These are phyloP conservation scores for Sarocladium oryzae DNA, from an alignment of 2,329 filamentous ascomycete genomes.

Conservation along the genomic window DNA sequence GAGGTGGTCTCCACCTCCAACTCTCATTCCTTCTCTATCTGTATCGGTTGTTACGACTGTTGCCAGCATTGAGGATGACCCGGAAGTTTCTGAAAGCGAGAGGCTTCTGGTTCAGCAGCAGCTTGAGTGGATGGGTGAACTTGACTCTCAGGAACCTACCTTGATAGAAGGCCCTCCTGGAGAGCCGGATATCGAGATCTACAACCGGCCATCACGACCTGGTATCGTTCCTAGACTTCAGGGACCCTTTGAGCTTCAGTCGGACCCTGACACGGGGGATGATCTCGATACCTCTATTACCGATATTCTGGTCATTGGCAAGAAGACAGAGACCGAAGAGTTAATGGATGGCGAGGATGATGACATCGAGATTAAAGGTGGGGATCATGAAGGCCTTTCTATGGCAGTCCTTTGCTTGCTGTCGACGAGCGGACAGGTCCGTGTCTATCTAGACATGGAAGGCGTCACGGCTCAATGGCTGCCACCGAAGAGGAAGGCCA, in stretches of 20 bases:
- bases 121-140: constrained; percentile 60
- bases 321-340: constrained; percentile 53
- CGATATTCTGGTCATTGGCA: constrained; percentile 57
- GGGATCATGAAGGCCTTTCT: constrained; percentile 54
- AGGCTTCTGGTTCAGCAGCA: constrained; percentile 58
- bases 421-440: constrained; percentile 53
- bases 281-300: constrained; percentile 51
- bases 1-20: constrained; percentile 73
- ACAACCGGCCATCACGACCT: constrained; percentile 48
- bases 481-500: constrained; percentile 48
- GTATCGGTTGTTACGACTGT: constrained; percentile 75
- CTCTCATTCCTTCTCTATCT: constrained; percentile 74
- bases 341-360: constrained; percentile 59
- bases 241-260: constrained; percentile 53
- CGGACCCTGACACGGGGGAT: constrained; percentile 50
- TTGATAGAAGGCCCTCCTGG: constrained; percentile 42
- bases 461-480: constrained; percentile 62
- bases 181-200: constrained; percentile 49
- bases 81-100: constrained; percentile 41
- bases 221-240: constrained; percentile 54
- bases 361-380: constrained; percentile 50
- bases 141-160: constrained; percentile 56
- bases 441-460: constrained; percentile 55
- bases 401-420: constrained; percentile 53
- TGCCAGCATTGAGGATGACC: constrained; percentile 55